Evolutionary conservation across 1,284 basidiomycete genomes (phyloP), one percentile per base, ranked within the genome.

Genomic region (Neonothopanus nambi): DNA sequence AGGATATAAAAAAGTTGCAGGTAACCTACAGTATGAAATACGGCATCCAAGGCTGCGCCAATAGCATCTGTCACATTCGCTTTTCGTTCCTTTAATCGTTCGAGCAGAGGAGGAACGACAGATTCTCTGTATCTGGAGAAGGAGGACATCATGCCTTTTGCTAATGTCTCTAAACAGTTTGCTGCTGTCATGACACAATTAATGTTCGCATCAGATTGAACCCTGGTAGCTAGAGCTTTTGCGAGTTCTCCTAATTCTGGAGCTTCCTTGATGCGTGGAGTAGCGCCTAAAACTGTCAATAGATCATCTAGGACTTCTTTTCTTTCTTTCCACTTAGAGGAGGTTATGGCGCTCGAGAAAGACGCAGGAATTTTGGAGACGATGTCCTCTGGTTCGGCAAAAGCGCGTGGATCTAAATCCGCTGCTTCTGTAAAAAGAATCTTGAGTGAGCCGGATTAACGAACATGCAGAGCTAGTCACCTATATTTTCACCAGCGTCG

Each of bases 261-360:
- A 1, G 82, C 79, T 60, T 94, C 91, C 60, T 86, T 84, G 61
- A 98, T 89, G 55, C 88, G 85, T 8, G 89, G 87, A 12, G 89
- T 84, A 15, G 82, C 73, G 49, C 82, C 82, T 35, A 99, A 72
- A 17, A 93, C 73, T 13, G 84, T 82, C 54, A 87, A 77, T 37
- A 97, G 78, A 42, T 93, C 91, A 61, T 98, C 95, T 48, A 98
- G 73, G 2, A 84, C 91, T 64, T 98, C 95, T 64, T 96, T 93
- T 26, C 97, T 85, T 60, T 99, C 97, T 68, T 99, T 98, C 97
- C 97, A 99, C 71, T 99, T 99, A 0, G 91, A 86, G 3, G 95
- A 98, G 12, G 84, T 81, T 49, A 99, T 77, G 53, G 81, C 76
- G 5, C 86, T 77, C 57, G 89, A 83, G 54, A 96, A 76, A 52